These are phyloP conservation scores for Seiridium unicorne DNA, from an alignment of 2,329 filamentous ascomycete species.

Conservation along the genomic window DNA sequence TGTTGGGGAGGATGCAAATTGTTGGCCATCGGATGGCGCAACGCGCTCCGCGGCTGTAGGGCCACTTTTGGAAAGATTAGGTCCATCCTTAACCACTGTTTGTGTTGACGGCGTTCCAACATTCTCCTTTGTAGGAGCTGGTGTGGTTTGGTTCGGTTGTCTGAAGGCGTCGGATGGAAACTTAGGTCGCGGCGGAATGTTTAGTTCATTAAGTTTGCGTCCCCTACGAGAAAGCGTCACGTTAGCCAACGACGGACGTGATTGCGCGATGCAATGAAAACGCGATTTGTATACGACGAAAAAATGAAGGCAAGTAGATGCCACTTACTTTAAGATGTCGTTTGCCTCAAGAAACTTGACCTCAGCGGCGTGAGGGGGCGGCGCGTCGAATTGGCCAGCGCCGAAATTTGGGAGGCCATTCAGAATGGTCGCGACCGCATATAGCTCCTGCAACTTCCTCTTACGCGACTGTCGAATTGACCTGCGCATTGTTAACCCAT, in stretches of 20 bases:
- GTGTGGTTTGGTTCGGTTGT: constrained; percentile 11
- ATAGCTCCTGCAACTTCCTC: constrained; percentile 87
- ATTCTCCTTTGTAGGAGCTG: constrained; percentile 15
- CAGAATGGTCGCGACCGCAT: constrained; percentile 71
- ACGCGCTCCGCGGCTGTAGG: not conserved
- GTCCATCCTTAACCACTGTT: constrained; percentile 22
- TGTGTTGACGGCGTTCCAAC: constrained; percentile 15
- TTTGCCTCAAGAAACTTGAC: constrained; percentile 54
- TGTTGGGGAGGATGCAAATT: not conserved
- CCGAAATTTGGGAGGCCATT: constrained; percentile 59
- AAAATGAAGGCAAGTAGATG: constrained; percentile 17
- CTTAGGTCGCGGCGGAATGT: constrained; percentile 48
- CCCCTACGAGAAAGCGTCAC: constrained; percentile 31
- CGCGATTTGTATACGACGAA: constrained; percentile 13
- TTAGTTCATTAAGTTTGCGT: constrained; percentile 49
- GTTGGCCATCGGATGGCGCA: not conserved
- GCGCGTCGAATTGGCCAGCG: constrained; percentile 57
- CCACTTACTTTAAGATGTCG: constrained; percentile 60
- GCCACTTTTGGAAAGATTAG: not conserved
- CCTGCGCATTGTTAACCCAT: constrained; percentile 48
- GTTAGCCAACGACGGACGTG: constrained; percentile 9
- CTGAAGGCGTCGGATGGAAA: constrained; percentile 38
- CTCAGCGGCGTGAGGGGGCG: constrained; percentile 49
- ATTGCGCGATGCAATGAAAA: constrained; percentile 8
- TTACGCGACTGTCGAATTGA: constrained; percentile 81